These are phyloP conservation scores for Dysphania ambrosioides DNA, from an alignment of 148 eudicot species.

Conservation along the genomic window DNA sequence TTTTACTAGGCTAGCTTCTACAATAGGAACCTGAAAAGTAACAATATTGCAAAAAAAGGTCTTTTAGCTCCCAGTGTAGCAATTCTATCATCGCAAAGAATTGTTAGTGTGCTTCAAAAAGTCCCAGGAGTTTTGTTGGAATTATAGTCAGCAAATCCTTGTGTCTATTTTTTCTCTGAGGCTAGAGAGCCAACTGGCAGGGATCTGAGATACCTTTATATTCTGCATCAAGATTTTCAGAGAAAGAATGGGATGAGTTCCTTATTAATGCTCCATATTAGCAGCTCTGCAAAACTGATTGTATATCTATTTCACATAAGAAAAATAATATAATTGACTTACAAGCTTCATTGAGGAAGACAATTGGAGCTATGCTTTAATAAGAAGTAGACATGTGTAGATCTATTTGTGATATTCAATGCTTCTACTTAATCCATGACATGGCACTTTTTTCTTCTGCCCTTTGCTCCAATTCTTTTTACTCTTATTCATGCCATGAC, in stretches of 20 bases:
- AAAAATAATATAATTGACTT: background rate
- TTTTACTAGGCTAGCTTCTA: background rate
- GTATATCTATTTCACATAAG: background rate
- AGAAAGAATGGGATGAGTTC: background rate
- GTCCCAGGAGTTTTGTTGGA: background rate
- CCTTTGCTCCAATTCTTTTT: background rate
- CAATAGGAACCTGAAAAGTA: background rate
- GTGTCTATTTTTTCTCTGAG: background rate
- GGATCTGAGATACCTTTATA: slow-evolving; percentile 6
- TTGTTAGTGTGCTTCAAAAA: background rate
- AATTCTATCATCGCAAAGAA: background rate
- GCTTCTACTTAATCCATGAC: background rate
- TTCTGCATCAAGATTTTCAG: background rate
- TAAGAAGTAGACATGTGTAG: too few relatives aligned
- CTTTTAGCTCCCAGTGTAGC: background rate
- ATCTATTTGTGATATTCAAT: too few relatives aligned
- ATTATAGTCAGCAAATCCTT: background rate
- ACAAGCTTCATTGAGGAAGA: background rate
- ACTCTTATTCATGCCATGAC: background rate
- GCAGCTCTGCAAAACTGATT: background rate
- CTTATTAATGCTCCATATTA: background rate
- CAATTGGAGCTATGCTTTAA: background rate
- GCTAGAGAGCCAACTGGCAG: background rate
- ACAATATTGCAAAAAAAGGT: background rate
- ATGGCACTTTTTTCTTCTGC: background rate